These are phyloP conservation scores for Lichina pygmaea DNA, from an alignment of 495 filamentous ascomycete species.

Conservation along the genomic window DNA sequence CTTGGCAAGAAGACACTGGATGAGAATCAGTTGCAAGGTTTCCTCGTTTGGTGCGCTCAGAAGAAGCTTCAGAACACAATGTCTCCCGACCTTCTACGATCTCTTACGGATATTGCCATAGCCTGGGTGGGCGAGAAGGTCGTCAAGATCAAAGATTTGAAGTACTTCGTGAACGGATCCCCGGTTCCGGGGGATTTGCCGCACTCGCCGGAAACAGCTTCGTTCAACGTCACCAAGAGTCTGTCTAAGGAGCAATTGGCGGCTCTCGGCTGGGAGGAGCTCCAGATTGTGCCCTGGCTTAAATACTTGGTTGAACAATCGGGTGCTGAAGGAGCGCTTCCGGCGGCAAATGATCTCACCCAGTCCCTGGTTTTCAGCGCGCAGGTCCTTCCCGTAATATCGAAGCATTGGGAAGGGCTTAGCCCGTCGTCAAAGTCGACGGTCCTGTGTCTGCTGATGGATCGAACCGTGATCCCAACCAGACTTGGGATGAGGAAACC, in stretches of 20 bases:
- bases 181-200: conserved; percentile 64
- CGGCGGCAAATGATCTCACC: conserved; percentile 32
- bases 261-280: conserved; percentile 54
- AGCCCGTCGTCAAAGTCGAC: conserved; percentile 34
- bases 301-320: conserved; percentile 42
- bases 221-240: conserved; percentile 46
- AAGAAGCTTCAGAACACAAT: conserved; percentile 15
- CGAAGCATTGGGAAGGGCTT: conserved; percentile 66
- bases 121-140: conserved; percentile 47
- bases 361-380: conserved; percentile 46
- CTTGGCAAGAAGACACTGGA: conserved; percentile 49
- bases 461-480: conserved; percentile 62
- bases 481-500: conserved; percentile 76
- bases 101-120: conserved; percentile 54
- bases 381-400: conserved; percentile 52
- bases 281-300: conserved; percentile 65
- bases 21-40: conserved; percentile 45
- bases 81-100: conserved; percentile 2
- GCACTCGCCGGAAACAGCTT: conserved; percentile 54
- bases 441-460: conserved; percentile 30
- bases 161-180: conserved; percentile 40
- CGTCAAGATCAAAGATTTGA: conserved; percentile 48
- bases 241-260: conserved; percentile 36
- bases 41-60: conserved; percentile 54
- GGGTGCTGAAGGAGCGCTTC: conserved; percentile 17